Percentiles rank a stretch among this genome's conserved stretches.
These are phyloP conservation scores for Pythium oligandrum DNA, from an alignment of 352 stramenopile genomes.

Conservation along the genomic window DNA sequence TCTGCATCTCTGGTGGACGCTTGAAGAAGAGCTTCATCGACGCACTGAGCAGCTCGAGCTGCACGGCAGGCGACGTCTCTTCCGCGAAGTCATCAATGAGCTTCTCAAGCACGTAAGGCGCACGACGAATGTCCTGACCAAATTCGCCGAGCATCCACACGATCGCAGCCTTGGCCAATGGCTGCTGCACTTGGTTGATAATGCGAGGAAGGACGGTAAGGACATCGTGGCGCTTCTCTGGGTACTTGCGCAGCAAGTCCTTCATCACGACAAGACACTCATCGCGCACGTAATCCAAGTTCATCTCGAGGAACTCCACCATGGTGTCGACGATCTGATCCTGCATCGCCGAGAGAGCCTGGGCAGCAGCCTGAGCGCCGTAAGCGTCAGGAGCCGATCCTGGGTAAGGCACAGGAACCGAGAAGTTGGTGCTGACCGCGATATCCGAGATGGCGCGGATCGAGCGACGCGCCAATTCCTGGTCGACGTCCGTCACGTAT, in stretches of 20 bases:
- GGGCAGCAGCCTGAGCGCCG: slow-evolving; percentile 52
- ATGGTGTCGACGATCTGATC: slow-evolving; percentile 90
- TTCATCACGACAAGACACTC: slow-evolving; percentile 96
- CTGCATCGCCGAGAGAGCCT: slow-evolving; percentile 69
- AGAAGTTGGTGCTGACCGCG: slow-evolving; percentile 80
- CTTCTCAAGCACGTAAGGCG: slow-evolving; percentile 97
- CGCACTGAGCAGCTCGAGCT: slow-evolving; percentile 93
- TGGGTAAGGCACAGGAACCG: slow-evolving; percentile 27
- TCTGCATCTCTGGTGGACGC: slow-evolving; percentile 96
- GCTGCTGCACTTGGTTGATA: slow-evolving; percentile 65
- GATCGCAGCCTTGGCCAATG: slow-evolving; percentile 90
- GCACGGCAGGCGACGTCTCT: slow-evolving; percentile 85
- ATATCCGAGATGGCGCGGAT: slow-evolving; percentile 94
- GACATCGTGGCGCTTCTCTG: slow-evolving; percentile 90
- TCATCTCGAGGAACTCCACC: slow-evolving; percentile 96
- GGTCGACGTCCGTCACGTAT: slow-evolving; percentile 95
- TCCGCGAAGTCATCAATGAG: slow-evolving; percentile 92
- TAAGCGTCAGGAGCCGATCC: slow-evolving; percentile 62
- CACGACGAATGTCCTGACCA: slow-evolving; percentile 87
- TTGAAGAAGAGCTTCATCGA: slow-evolving; percentile 98
- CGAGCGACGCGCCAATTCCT: slow-evolving; percentile 87
- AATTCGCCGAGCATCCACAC: slow-evolving; percentile 98
- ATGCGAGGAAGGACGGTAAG: slow-evolving; percentile 79
- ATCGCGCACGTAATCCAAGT: slow-evolving; percentile 95
- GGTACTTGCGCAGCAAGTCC: slow-evolving; percentile 95